phyloP scores from a whole-genome alignment of 73 alveolate genomes.

The Durusdinium trenchii region DNA sequence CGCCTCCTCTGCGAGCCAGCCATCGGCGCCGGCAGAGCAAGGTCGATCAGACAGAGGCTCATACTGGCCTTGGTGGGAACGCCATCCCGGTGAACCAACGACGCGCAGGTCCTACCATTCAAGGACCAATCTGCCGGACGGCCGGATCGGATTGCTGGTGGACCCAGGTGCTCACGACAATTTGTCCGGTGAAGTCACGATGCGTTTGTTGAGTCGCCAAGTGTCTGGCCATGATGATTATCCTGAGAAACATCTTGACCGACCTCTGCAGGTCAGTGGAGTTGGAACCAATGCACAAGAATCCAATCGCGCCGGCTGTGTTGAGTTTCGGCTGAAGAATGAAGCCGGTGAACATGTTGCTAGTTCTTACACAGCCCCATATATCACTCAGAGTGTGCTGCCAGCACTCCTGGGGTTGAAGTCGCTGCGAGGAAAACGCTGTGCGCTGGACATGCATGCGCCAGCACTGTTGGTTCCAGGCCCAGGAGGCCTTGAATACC shows the following conservation, averaged over 20 bases:
- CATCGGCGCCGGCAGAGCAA: neutral
- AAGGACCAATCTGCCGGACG: neutral
- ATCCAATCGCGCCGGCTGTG: neutral
- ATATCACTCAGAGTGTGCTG: neutral
- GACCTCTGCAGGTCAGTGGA: neutral
- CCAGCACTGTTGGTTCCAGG: neutral
- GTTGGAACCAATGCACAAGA: slow-evolving; percentile 3
- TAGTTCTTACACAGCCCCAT: slow-evolving; percentile 18
- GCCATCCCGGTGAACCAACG: too few species aligned
- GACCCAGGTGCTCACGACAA: slow-evolving; percentile 63
- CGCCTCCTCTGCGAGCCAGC: neutral
- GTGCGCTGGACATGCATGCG: neutral
- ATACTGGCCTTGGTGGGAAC: too few species aligned
- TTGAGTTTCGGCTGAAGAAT: neutral
- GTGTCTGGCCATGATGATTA: neutral
- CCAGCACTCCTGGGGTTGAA: slow-evolving; percentile 50
- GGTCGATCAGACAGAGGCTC: neutral
- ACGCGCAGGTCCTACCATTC: too few species aligned
- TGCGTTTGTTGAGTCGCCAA: neutral
- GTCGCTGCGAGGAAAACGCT: neutral
- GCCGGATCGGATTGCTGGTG: neutral
- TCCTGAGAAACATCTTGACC: neutral
- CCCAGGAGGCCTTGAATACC: neutral
- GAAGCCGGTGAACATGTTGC: neutral
- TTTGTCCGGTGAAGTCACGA: neutral